phyloP scores from a whole-genome alignment of 2,329 filamentous ascomycete species.

The Pseudocercospora fuligena region DNA sequence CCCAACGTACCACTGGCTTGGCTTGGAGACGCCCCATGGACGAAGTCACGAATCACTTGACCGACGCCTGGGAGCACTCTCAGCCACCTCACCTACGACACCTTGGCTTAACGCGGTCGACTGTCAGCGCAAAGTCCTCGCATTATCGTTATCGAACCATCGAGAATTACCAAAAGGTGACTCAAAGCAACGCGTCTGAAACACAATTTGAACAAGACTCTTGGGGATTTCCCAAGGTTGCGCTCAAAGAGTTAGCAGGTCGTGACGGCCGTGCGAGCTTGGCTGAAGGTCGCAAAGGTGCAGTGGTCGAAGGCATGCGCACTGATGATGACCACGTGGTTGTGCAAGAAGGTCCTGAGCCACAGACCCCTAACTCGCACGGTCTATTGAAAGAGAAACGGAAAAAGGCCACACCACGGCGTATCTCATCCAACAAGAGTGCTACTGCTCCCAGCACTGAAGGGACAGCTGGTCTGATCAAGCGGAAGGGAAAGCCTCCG shows the following conservation, averaged over 20 bases:
- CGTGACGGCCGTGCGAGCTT: constrained; percentile 51
- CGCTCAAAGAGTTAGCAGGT: constrained; percentile 42
- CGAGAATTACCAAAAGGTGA: constrained; percentile 57
- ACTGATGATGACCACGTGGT: constrained; percentile 36
- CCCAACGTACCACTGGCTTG: constrained; percentile 47
- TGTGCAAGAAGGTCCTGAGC: constrained; percentile 17
- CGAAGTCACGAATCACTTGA: constrained; percentile 56
- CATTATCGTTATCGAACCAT: constrained; percentile 62
- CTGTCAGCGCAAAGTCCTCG: constrained; percentile 51
- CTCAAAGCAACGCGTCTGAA: neutral
- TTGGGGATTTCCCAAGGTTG: constrained; percentile 53
- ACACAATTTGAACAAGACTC: constrained; percentile 45
- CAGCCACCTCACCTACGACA: constrained; percentile 64
- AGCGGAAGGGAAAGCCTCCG: neutral
- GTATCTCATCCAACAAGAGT: constrained; percentile 23
- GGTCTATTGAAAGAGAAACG: neutral
- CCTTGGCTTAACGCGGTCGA: constrained; percentile 59
- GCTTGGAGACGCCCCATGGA: constrained; percentile 62
- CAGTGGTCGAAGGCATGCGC: constrained; percentile 15
- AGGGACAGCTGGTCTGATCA: neutral
- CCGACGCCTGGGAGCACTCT: constrained; percentile 61
- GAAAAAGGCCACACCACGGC: constrained; percentile 15
- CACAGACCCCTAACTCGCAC: neutral
- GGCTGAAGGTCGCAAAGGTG: constrained; percentile 32
- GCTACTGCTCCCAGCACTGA: neutral